Base-by-base conservation (phyloP, 225 moss, liverwort and hornwort species). In the Marchantia paleacea region DNA sequence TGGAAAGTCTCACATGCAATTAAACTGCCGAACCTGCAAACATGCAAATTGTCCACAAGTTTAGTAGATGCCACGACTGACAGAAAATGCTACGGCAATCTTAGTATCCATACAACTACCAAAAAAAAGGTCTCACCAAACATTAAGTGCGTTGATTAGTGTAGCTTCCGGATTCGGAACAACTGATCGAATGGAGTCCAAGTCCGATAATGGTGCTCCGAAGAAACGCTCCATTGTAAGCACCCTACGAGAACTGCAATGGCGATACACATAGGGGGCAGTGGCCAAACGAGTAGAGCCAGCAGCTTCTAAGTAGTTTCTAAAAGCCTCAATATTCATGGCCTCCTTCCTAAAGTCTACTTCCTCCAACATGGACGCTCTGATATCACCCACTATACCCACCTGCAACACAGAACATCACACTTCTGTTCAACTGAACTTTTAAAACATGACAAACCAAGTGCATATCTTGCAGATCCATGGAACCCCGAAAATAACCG, bases 261-360 rank as follows among this genome's bases (percentile, higher is more conserved):
- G 92, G 64, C 92, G 91, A 85, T 97, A 93, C 79, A 97, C 97
- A 50, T 55, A 64, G 25, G 97, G 97, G 49, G 95, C 97, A 12
- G 93, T 97, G 82, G 97, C 97, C 70, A 92, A 89, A 55, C 81
- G 87, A 51, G 91, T 90, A 52, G 92, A 87, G n/a, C 95, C 97
- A 30, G 91, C 84, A 0, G 81, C 83, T 65, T 95, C 90, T 52
- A 97, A 83, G 64, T 97, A 97, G 70, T 85, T 89, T 63, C 91
- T 85, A 80, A 97, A 97, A 4, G 92, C 84, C 81, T 97, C 90
- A 52, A 97, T 92, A 73, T 95, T 97, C 58, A 91, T 30, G 62
- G 95, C 97, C 79, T 97, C 97, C 80, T 93, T 97, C 82, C 93
- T 85, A 79, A 97, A 97, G 79, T 97, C 97, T 81, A 97, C 93